A percentile compares a stretch with the other conserved stretches of the same genome.
phyloP scores from a whole-genome alignment of 805 yeast species.

The Jamesozyma lodderae region DNA sequence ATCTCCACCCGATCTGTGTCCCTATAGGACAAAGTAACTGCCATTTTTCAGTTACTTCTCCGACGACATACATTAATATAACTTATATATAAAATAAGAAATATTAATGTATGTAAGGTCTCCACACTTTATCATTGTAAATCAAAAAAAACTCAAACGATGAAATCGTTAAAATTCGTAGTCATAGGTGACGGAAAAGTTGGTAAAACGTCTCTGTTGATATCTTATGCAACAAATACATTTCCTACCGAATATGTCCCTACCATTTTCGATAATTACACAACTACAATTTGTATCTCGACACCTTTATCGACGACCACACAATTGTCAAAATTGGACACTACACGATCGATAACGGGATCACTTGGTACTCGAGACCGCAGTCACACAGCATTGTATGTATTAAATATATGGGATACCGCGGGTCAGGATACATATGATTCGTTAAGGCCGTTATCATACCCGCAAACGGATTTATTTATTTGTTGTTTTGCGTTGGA shows the following conservation, averaged over 20 bases:
- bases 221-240: constrained; percentile 80
- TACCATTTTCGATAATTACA: constrained; percentile 83
- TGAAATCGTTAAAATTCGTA: constrained; percentile 84
- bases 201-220: constrained; percentile 80
- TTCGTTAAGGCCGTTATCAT: constrained; percentile 74
- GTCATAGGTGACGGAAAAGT: constrained; percentile 92
- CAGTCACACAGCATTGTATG: constrained; percentile 31
- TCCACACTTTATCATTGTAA: no score
- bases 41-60: no score
- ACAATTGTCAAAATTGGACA: not conserved
- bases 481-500: constrained; percentile 76
- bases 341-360: not conserved
- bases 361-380: not conserved
- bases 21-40: no score
- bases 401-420: constrained; percentile 86
- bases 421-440: constrained; percentile 92
- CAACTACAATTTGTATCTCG: constrained; percentile 58
- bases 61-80: no score
- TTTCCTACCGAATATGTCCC: constrained; percentile 90
- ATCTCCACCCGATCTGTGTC: no score
- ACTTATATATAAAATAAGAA: no score
- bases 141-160: no score
- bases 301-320: not conserved
- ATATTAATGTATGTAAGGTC: no score
- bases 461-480: constrained; percentile 84